Base-by-base conservation (phyloP, 202 grass and related monocot species). In the Carex sylvatica region DNA sequence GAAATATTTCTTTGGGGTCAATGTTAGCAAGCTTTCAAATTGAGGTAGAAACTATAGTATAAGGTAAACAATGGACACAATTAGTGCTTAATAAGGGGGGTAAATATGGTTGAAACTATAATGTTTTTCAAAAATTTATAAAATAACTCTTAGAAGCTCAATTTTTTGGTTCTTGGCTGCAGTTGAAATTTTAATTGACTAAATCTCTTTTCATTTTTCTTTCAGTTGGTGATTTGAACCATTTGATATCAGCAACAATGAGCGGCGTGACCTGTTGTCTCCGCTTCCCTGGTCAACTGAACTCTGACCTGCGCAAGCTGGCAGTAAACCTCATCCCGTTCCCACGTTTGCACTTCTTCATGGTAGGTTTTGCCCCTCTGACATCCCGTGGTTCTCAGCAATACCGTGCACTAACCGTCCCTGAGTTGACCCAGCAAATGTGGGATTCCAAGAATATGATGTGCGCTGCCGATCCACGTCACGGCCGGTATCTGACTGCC, bases 401-500 rank as follows among this genome's bases (percentile, higher is more conserved):
- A 47, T 94, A 94, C 87, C 69, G 92, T 3, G 82, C 92, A 9
- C 80, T 94, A 59, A 89, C 92, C 2, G 92, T 94, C 35, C 92
- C 92, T 0, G 92, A 94, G 83, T 85, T 92, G 28, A 94, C 92
- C 59, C 92, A 94, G 83, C 92, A 94, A 84, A 94, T 94, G 92
- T 94, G 92, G 92, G 89, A 94, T 80, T 83, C 92, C 63, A 94
- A 94, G 87, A 94, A 94, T 80, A 94, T 94, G 92, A 94, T 94
- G 92, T 94, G 92, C 13, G 92, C 92, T 0, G 92, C 92, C 0
- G 92, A 94, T 86, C 89, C 92, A 0, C 87, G 92, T 0, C 92
- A 94, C 4, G 89, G 92, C 0, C 89, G 92, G 1, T 89, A 89
- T 51, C 83, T 89, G 6, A 89, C 87, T 0, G 87, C 87, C 24